phyloP scores from a whole-genome alignment of 495 filamentous ascomycete species.

The Bacidia gigantensis region DNA sequence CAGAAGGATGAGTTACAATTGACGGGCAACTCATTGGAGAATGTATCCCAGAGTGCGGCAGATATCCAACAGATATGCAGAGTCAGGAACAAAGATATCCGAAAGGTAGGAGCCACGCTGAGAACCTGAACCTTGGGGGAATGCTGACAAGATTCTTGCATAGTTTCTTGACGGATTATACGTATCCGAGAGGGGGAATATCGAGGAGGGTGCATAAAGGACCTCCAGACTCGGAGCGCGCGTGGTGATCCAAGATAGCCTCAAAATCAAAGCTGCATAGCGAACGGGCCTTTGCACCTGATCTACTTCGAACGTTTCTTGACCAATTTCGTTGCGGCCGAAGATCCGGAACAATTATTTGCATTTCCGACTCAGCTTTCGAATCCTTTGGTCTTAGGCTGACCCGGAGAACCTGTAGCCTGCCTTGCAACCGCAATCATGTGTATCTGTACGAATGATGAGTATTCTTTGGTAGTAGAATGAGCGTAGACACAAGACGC shows the following conservation, averaged over 20 bases:
- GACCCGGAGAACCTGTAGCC: too few relatives aligned
- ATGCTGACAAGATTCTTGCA: too few relatives aligned
- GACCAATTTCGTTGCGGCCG: too few relatives aligned
- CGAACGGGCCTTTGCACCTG: neutral
- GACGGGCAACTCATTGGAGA: constrained; percentile 86
- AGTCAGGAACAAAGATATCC: constrained; percentile 99
- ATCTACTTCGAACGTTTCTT: neutral
- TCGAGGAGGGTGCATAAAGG: constrained; percentile 52
- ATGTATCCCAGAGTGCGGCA: constrained; percentile 91
- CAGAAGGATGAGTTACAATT: constrained; percentile 95
- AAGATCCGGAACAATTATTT: too few relatives aligned
- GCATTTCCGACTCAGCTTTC: too few relatives aligned
- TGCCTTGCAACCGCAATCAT: too few relatives aligned
- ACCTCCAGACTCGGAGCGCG: too few relatives aligned
- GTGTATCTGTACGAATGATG: too few relatives aligned
- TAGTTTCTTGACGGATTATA: constrained; percentile 99
- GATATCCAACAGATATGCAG: constrained; percentile 99
- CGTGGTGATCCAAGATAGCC: neutral
- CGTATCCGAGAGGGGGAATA: constrained; percentile 85
- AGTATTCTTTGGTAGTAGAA: too few relatives aligned
- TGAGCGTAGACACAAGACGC: neutral
- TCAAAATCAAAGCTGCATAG: neutral
- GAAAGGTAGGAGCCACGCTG: constrained; percentile 56
- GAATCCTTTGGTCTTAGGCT: too few relatives aligned
- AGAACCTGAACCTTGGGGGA: constrained; percentile 17